phyloP scores from a whole-genome alignment of 1,284 basidiomycete genomes.

The Cerrena zonata region DNA sequence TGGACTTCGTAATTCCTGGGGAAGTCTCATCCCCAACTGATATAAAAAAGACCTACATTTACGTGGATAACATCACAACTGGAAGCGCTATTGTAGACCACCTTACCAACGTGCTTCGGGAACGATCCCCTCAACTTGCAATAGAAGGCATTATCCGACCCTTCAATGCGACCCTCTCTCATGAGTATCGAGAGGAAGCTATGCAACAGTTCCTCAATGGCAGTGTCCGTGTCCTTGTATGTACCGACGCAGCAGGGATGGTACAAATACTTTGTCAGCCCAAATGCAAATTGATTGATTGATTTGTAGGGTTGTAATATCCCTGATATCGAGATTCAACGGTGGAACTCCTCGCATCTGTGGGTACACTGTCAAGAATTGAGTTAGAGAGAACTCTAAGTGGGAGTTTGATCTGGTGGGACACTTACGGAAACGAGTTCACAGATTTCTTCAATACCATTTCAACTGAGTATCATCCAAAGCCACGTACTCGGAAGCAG shows the following conservation, averaged over 20 bases:
- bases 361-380: no score
- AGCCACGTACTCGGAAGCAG: no score
- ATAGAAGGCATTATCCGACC: constrained; percentile 10
- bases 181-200: constrained; percentile 11
- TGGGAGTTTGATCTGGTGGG: no score
- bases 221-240: constrained; percentile 16
- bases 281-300: not conserved
- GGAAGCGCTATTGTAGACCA: constrained; percentile 20
- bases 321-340: constrained; percentile 16
- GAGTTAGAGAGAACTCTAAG: no score
- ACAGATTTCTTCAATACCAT: no score
- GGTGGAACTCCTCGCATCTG: not conserved
- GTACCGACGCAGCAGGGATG: constrained; percentile 28
- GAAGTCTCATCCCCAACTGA: not conserved
- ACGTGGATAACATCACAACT: constrained; percentile 16
- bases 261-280: constrained; percentile 1
- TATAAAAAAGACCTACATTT: constrained; percentile 21
- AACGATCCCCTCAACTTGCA: not conserved
- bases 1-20: constrained; percentile 32
- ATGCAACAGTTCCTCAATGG: constrained; percentile 16
- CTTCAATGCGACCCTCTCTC: constrained; percentile 17
- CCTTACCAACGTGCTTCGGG: constrained; percentile 3
- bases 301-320: constrained; percentile 21
- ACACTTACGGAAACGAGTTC: no score
- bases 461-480: no score